phyloP scores from a whole-genome alignment of 1,284 basidiomycete genomes.

The Apiotrichum sp. region DNA sequence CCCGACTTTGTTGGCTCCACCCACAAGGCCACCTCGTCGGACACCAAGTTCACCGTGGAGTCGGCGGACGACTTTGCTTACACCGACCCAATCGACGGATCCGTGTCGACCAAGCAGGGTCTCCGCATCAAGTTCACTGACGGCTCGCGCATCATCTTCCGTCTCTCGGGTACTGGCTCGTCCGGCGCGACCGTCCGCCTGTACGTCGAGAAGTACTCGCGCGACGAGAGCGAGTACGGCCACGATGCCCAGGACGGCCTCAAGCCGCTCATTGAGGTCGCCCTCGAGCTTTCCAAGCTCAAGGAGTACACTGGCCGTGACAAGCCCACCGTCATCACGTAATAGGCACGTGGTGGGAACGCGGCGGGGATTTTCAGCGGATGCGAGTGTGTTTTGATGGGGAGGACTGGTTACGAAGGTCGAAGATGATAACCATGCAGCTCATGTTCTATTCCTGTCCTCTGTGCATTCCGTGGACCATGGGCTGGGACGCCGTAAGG shows the following conservation, averaged over 20 bases:
- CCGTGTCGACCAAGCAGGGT: conserved; percentile 91
- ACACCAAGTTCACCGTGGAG: conserved; percentile 69
- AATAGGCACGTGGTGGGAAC: not conserved
- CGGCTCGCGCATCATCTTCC: conserved; percentile 89
- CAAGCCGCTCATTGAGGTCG: conserved; percentile 91
- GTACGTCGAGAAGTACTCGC: conserved; percentile 90
- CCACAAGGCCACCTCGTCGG: conserved; percentile 62
- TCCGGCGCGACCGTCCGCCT: conserved; percentile 89
- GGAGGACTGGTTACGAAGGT: too few species aligned
- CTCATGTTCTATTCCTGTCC: too few species aligned
- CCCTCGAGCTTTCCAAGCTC: conserved; percentile 74
- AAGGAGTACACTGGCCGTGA: conserved; percentile 78
- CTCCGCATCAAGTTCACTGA: conserved; percentile 87
- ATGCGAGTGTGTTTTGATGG: too few species aligned
- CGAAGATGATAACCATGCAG: too few species aligned
- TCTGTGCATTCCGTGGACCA: too few species aligned
- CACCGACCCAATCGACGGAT: conserved; percentile 93
- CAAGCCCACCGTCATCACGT: conserved; percentile 93
- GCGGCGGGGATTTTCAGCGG: too few species aligned
- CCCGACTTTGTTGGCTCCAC: conserved; percentile 62
- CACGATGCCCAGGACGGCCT: conserved; percentile 80
- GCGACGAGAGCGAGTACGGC: conserved; percentile 66
- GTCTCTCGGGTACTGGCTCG: conserved; percentile 90
- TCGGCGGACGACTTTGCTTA: conserved; percentile 85
- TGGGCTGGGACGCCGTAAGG: too few species aligned